Evolutionary conservation across 768 basidiomycete genomes (phyloP).

Genomic region (Holtermanniella nyarrowii): DNA sequence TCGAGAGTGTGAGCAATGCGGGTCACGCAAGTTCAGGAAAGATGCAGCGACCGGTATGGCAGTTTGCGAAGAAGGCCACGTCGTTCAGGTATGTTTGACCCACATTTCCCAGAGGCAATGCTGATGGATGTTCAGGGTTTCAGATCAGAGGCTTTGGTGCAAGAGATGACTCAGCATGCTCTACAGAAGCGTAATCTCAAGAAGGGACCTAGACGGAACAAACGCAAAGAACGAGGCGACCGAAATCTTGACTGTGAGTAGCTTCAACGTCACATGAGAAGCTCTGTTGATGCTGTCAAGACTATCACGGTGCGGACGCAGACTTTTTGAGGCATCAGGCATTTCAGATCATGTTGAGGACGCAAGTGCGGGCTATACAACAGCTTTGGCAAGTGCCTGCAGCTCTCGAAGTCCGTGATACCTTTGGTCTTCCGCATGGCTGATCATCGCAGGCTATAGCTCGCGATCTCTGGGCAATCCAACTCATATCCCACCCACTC

Average conservation of each 20-base stretch:
- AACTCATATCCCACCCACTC: slow-evolving; percentile 23
- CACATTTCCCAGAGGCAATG: neutral
- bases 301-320: slow-evolving; percentile 71
- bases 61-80: slow-evolving; percentile 82
- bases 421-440: neutral
- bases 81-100: slow-evolving; percentile 57
- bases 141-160: slow-evolving; percentile 64
- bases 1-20: slow-evolving; percentile 63
- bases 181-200: slow-evolving; percentile 60
- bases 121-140: slow-evolving; percentile 53
- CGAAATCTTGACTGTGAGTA: slow-evolving; percentile 56
- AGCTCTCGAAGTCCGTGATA: slow-evolving; percentile 20
- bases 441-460: slow-evolving; percentile 25
- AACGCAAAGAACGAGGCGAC: slow-evolving; percentile 44
- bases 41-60: slow-evolving; percentile 69
- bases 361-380: slow-evolving; percentile 49
- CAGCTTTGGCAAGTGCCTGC: slow-evolving; percentile 32
- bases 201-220: slow-evolving; percentile 49
- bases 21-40: slow-evolving; percentile 79
- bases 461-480: slow-evolving; percentile 37
- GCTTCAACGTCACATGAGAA: neutral
- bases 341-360: slow-evolving; percentile 67
- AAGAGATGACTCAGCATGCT: slow-evolving; percentile 56
- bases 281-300: slow-evolving; percentile 42
- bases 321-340: slow-evolving; percentile 74